Conservation (phyloP, 371 early-diverging fungal species). For the Smittium culicis region DNA sequence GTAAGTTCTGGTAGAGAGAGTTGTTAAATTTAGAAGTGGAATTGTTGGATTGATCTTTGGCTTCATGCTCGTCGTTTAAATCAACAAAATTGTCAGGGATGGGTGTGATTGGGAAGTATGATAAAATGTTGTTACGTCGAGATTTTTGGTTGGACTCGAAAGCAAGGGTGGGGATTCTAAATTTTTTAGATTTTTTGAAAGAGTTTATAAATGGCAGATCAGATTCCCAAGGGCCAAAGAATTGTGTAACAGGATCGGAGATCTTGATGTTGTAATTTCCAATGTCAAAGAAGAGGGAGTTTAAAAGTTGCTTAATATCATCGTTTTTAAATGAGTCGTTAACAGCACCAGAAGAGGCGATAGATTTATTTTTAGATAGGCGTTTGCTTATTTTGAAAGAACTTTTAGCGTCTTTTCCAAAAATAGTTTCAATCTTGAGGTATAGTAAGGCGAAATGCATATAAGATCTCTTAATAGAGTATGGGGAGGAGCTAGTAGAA, state of each 20-base stretch:
- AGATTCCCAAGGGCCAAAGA: neutral
- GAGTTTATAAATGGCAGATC: neutral
- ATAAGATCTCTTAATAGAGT: neutral
- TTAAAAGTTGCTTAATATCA: neutral
- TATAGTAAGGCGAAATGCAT: neutral
- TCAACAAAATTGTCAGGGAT: too few relatives aligned
- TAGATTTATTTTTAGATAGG: neutral
- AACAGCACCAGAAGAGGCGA: neutral
- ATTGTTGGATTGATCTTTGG: too few relatives aligned
- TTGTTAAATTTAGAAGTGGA: too few relatives aligned
- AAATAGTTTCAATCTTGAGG: neutral
- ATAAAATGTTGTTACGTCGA: too few relatives aligned
- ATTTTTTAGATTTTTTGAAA: neutral
- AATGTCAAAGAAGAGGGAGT: neutral
- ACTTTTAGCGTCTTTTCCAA: neutral
- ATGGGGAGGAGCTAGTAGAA: neutral
- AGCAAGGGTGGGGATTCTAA: neutral
- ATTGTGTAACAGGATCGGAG: neutral
- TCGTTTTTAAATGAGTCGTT: neutral
- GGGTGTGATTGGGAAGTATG: too few relatives aligned
- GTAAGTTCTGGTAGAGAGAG: too few relatives aligned
- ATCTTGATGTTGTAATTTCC: neutral
- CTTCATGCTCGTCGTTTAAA: too few relatives aligned
- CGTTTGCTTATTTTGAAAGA: neutral
- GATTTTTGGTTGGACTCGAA: too few relatives aligned